Base-by-base conservation (phyloP, 495 filamentous ascomycete species). In the Melanomma pulvis-pyrius region DNA sequence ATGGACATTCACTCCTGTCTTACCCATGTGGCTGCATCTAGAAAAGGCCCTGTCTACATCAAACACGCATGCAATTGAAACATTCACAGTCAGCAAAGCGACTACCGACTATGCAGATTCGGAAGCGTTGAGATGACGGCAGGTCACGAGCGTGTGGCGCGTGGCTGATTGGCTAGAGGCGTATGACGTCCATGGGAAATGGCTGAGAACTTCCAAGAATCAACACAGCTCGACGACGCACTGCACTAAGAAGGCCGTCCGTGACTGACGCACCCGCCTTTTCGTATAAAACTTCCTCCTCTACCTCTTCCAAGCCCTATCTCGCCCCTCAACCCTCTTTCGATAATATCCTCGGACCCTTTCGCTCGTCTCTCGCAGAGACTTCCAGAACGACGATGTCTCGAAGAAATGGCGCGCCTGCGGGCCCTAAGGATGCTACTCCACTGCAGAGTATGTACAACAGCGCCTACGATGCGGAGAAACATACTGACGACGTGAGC, bases 361-460 rank as follows among this genome's bases (percentile, higher is more conserved):
- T 57, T 19, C n/a, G 6, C 8, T 24, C 30, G 2, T 7, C 4
- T 7, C 4, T 2, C 11, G 36, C 32, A 29, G 46, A 60, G 19
- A 24, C 41, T 15, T 32, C 53, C 52, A 30, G 34, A 34, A 39
- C 30, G 13, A 59, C 26, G 36, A 77, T 77, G 74, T 77, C 74
- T 36, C 63, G 70, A 70, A 71, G 74, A 66, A 67, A 65, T 54
- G 74, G 70, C 63, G 68, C 65, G 8, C 56, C 73, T 25, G 58
- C 68, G 41, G 74, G 73, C 46, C 63, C 63, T 49, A 71, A 71
- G 55, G 62, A 71, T 19, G 49, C 41, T n/a, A 39, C 51, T 21
- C 58, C 68, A 4, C 59, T 64, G 2, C 24, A 59, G 51, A 47
- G 63, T 67, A 34, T 19, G 52, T 67, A 28, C 15, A 32, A 7